Evolutionary conservation across 1,139 yeast species (phyloP), one percentile per base, ranked within the genome.

Genomic region (Keqinozyma sinolaborantium): DNA sequence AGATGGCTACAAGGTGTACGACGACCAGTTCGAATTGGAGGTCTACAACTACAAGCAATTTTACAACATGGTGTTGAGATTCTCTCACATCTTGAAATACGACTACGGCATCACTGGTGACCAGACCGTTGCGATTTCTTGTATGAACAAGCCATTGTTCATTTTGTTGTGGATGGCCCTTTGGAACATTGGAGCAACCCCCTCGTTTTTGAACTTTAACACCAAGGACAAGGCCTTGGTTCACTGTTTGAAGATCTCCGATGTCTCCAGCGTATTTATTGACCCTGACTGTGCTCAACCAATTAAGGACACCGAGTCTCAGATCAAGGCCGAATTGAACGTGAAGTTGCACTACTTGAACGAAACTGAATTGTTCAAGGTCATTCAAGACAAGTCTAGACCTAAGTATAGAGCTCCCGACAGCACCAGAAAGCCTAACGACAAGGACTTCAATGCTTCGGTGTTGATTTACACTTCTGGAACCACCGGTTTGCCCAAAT

Each of bases 401-500:
- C 77, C 79, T 3, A 60, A 60, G 39, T 70, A 72, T 44, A 60
- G 87, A 44, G 79, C 82, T 34, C 60, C 69, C 0, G 79, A 79
- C 46, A 40, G 56, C 3, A 57, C 74, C 7, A 73, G 92, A 59
- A 73, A 83, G 42, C 73, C 75, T 3, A 59, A 57, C 5, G 77
- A 77, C 37, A 55, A 64, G 6, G 85, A 80, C 50, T 74, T 67
- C 45, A 76, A 77, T 36, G 74, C 92, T 8, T 80, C 86, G 23
- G 73, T 82, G 40, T 70, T 86, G 47, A 85, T 92, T 36, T 90
- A 83, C 55, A 92, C 98, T 2, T 84, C 95, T 0, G 98, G 98
- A 28, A 90, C 97, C 7, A 87, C 97, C 0, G 97, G 97, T 0
- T 61, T 88, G 41, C 97, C 98, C 10, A 92, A 92, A 58, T 86